A percentile compares a stretch with the other conserved stretches of the same genome.
Conservation (phyloP, 208 protist genomes). For the Trypanosoma platydactyli region DNA sequence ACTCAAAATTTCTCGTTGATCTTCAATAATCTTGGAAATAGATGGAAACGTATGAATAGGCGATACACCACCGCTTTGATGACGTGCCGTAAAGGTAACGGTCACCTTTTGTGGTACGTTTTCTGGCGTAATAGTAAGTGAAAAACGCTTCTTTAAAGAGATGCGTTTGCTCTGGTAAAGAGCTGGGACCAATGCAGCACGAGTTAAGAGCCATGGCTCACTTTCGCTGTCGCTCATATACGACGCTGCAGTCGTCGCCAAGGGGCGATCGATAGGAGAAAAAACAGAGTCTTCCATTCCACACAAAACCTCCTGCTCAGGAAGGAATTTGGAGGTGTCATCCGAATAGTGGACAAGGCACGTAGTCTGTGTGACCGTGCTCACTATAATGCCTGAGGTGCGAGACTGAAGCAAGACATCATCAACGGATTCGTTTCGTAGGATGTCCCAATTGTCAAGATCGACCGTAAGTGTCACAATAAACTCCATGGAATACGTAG, state of each 20-base stretch:
- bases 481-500: constrained; percentile 58
- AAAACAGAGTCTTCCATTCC: constrained; percentile 10
- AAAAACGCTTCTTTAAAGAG: constrained; percentile 71
- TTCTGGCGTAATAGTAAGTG: constrained; percentile 43
- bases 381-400: constrained; percentile 62
- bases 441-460: constrained; percentile 63
- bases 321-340: constrained; percentile 9
- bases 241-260: neutral
- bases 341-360: constrained; percentile 54
- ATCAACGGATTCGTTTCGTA: constrained; percentile 62
- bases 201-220: constrained; percentile 10
- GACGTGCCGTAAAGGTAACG: constrained; percentile 63
- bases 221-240: constrained; percentile 28
- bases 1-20: constrained; percentile 42
- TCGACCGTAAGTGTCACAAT: constrained; percentile 66
- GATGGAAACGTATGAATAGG: constrained; percentile 34
- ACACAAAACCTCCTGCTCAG: constrained; percentile 19
- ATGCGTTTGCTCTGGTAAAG: constrained; percentile 17
- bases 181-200: neutral
- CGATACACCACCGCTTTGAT: constrained; percentile 31
- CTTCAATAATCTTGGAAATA: constrained; percentile 44
- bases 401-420: constrained; percentile 70
- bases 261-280: constrained; percentile 5
- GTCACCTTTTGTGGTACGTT: constrained; percentile 52
- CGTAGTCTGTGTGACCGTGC: constrained; percentile 52